Percentiles rank a stretch among this genome's conserved stretches.
Conservation (phyloP, 148 eudicot genomes). For the Spergularia marina region DNA sequence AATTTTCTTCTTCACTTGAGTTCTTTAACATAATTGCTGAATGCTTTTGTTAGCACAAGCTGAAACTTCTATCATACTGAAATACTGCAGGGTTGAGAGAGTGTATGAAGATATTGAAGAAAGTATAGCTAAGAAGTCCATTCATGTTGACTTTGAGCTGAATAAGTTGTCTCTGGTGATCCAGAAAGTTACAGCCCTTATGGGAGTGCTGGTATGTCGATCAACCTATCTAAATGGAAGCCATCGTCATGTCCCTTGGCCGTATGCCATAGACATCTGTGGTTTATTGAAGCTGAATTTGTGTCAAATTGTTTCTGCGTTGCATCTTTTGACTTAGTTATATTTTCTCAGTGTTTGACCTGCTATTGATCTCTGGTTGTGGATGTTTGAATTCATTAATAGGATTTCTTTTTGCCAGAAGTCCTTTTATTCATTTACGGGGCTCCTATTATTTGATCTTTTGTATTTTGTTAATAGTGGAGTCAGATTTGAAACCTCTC, state of each 20-base stretch:
- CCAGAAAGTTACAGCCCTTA: slow-evolving; percentile 78
- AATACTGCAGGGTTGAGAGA: slow-evolving; percentile 72
- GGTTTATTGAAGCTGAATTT: background rate
- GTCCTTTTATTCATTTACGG: background rate
- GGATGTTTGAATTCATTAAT: background rate
- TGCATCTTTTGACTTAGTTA: background rate
- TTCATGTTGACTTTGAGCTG: slow-evolving; percentile 53
- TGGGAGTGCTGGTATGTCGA: slow-evolving; percentile 85
- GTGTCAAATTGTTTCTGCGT: background rate
- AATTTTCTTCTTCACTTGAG: background rate
- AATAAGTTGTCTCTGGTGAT: slow-evolving; percentile 75
- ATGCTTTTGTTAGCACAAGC: background rate
- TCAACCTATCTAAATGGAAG: background rate
- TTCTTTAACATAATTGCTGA: background rate
- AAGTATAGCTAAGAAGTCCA: slow-evolving; percentile 43
- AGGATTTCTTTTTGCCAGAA: background rate
- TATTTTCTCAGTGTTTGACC: background rate
- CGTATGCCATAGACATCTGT: too few species aligned
- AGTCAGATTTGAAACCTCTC: background rate
- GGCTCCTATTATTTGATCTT: background rate
- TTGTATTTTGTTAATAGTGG: background rate
- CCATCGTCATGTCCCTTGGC: background rate
- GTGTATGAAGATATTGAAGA: slow-evolving; percentile 68
- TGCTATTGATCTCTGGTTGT: background rate
- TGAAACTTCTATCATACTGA: slow-evolving; percentile 1